Evolutionary conservation across 192 early-diverging fungal genomes (phyloP).

Genomic region (Paraglomus brasilianum): DNA sequence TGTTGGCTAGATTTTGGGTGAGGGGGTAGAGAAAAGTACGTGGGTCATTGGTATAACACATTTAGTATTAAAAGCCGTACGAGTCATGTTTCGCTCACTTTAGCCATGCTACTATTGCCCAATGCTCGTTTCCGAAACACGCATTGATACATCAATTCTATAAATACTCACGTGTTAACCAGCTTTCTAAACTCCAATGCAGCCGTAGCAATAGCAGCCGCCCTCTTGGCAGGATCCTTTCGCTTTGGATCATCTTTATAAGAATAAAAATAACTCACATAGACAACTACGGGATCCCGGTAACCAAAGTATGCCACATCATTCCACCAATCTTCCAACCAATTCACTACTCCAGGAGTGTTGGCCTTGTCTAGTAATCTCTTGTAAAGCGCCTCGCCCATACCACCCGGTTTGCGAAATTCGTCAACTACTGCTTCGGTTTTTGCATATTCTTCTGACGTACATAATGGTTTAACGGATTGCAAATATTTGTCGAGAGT

Average conservation of each 20-base stretch:
- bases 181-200: constrained; percentile 84
- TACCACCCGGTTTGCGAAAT: constrained; percentile 78
- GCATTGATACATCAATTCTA: neutral
- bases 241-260: constrained; percentile 87
- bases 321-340: constrained; percentile 98
- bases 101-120: constrained; percentile 14
- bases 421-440: constrained; percentile 68
- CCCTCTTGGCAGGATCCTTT: constrained; percentile 74
- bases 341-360: constrained; percentile 75
- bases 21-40: constrained; percentile 12
- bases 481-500: constrained; percentile 84
- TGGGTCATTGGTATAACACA: neutral
- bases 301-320: constrained; percentile 92
- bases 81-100: neutral
- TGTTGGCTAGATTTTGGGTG: constrained; percentile 44
- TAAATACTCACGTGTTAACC: constrained; percentile 60
- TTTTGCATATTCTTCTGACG: constrained; percentile 65
- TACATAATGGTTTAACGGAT: constrained; percentile 72
- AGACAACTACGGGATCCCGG: constrained; percentile 93
- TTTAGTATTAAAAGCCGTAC: neutral
- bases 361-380: constrained; percentile 75
- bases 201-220: constrained; percentile 86
- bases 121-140: neutral
- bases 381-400: constrained; percentile 82
- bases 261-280: constrained; percentile 95